These are phyloP conservation scores for Trichoderma atrobrunneum DNA, from an alignment of 2,329 filamentous ascomycete species.

Conservation along the genomic window DNA sequence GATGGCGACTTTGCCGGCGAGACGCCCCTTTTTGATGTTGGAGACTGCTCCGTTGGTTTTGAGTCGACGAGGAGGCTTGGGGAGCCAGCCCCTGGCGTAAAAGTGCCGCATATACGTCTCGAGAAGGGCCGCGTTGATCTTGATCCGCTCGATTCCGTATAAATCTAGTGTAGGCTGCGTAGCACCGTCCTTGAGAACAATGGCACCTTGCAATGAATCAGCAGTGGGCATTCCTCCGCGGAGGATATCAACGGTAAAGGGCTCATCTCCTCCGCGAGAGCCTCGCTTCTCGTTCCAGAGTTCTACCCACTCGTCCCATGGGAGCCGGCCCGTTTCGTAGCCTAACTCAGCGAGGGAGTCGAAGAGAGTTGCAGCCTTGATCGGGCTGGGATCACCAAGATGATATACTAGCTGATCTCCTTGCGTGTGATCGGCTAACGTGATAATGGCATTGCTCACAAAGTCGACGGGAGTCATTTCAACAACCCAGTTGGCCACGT, in stretches of 20 bases:
- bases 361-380: slow-evolving; percentile 65
- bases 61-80: slow-evolving; percentile 55
- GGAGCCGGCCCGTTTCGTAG: slow-evolving; percentile 64
- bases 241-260: slow-evolving; percentile 76
- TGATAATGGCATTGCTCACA: slow-evolving; percentile 70
- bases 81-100: slow-evolving; percentile 75
- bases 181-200: slow-evolving; percentile 68
- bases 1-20: slow-evolving; percentile 68
- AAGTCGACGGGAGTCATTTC: slow-evolving; percentile 87
- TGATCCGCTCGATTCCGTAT: slow-evolving; percentile 59
- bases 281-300: slow-evolving; percentile 71
- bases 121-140: slow-evolving; percentile 67
- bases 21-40: slow-evolving; percentile 46
- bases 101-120: slow-evolving; percentile 78
- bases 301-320: slow-evolving; percentile 71
- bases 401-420: slow-evolving; percentile 67
- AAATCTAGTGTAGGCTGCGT: slow-evolving; percentile 58
- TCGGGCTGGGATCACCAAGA: slow-evolving; percentile 68
- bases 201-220: slow-evolving; percentile 67
- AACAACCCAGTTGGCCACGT: slow-evolving; percentile 71
- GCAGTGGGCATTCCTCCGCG: slow-evolving; percentile 76
- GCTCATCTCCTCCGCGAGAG: slow-evolving; percentile 63
- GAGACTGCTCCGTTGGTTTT: slow-evolving; percentile 28
- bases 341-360: slow-evolving; percentile 62
- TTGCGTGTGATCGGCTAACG: slow-evolving; percentile 63